These are phyloP conservation scores for Phytomonas sp. DNA, from an alignment of 208 protist genomes.

Conservation along the genomic window DNA sequence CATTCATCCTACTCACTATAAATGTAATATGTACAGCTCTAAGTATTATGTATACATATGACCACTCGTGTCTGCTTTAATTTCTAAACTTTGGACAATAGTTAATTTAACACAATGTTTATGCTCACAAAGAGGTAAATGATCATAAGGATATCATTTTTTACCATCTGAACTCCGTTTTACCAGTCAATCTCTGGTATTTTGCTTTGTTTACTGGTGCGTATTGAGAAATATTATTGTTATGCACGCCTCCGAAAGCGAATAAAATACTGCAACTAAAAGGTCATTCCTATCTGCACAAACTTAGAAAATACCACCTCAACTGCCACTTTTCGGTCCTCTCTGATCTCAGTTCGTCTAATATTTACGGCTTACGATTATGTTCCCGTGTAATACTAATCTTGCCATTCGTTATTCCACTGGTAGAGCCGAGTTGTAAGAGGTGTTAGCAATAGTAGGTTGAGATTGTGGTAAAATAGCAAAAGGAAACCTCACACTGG, in stretches of 20 bases:
- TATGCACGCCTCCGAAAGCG: neutral
- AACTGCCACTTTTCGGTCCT: neutral
- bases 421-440: neutral
- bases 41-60: neutral
- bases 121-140: neutral
- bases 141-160: neutral
- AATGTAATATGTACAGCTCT: neutral
- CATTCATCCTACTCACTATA: slow-evolving; percentile 1
- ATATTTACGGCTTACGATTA: neutral
- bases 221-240: neutral
- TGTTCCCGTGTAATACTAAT: neutral
- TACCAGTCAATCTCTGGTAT: neutral
- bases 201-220: neutral
- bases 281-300: neutral
- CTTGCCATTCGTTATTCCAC: neutral
- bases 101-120: neutral
- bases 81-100: neutral
- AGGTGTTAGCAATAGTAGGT: neutral
- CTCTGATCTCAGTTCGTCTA: neutral
- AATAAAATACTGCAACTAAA: neutral
- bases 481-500: neutral
- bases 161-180: neutral
- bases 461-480: neutral
- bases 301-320: neutral
- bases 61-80: neutral